Base-by-base conservation (phyloP, 345 rosid genomes). In the Nephelium lappaceum region DNA sequence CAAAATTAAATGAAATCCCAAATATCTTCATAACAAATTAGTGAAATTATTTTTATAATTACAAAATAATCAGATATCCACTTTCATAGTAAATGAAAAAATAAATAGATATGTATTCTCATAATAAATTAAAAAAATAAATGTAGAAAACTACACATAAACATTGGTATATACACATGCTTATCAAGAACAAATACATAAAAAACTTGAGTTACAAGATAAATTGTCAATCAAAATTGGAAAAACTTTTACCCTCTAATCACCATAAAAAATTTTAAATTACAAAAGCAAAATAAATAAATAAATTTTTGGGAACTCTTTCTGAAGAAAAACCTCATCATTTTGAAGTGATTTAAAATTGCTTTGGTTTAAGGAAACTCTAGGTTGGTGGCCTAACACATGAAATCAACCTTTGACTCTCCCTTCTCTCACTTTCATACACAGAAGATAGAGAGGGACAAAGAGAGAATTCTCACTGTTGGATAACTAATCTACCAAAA, bases 331-430 rank as follows among this genome's bases (percentile, higher is more conserved):
- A 51, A 51, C 6, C 58, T 15, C 58, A 53, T 53, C n/a, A 53
- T 53, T 53, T 53, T 9, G 64, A 60, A 23, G 64, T 21, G 27
- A 21, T 5, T n/a, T 60, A n/a, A 58, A 8, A 21, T 60, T 7
- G 64, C 27, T 6, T 60, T 6, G 64, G 21, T 60, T 19, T n/a
- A 11, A 27, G n/a, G 39, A 38, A 64, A 63, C 81, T 65, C 51
- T 55, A 19, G 79, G 81, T 83, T 70, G 86, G 77, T 80, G 86
- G 77, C 83, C 86, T 74, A 80, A 83, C 81, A 64, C 51, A 64
- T 58, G 74, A 80, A 72, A 80, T 53, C 25, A 77, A 66, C 77
- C 74, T n/a, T 67, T 67, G 78, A 75, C 78, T 62, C 25, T 8
- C 27, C 25, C 24, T 8, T 51, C 57, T 51, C 57, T 51, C 57